phyloP scores from a whole-genome alignment of 2,329 filamentous ascomycete species.

The Ilyonectria sp. region DNA sequence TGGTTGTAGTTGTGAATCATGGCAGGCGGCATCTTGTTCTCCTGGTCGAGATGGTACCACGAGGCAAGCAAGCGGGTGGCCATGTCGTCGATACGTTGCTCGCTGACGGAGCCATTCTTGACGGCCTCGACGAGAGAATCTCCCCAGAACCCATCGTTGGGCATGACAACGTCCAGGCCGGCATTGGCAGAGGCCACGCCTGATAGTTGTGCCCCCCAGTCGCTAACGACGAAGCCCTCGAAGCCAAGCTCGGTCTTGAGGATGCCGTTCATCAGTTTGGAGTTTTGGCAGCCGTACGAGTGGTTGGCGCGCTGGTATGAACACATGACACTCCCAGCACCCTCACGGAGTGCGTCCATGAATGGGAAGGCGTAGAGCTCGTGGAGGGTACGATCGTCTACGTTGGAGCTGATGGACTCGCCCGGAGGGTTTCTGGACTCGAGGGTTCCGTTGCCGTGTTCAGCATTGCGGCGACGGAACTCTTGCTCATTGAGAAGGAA shows the following conservation, averaged over 20 bases:
- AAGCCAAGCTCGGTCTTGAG: constrained; percentile 76
- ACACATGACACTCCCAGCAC: constrained; percentile 74
- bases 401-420: constrained; percentile 63
- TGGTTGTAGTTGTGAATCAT: no score
- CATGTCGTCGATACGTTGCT: not conserved
- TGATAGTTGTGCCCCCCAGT: constrained; percentile 78
- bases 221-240: constrained; percentile 77
- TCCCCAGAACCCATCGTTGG: constrained; percentile 56
- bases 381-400: constrained; percentile 76
- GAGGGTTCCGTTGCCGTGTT: no score
- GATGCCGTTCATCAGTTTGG: constrained; percentile 75
- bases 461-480: no score
- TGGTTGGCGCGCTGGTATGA: constrained; percentile 81
- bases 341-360: constrained; percentile 71
- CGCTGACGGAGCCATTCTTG: constrained; percentile 6
- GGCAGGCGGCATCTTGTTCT: no score
- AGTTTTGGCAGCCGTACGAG: constrained; percentile 65
- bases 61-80: not conserved
- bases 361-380: constrained; percentile 79
- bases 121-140: constrained; percentile 3
- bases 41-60: constrained; percentile 1
- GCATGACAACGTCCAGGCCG: constrained; percentile 81
- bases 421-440: no score
- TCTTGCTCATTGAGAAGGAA: no score
- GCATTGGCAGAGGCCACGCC: constrained; percentile 67